phyloP scores from a whole-genome alignment of 2,329 filamentous ascomycete species.

The Cytospora leucostoma region DNA sequence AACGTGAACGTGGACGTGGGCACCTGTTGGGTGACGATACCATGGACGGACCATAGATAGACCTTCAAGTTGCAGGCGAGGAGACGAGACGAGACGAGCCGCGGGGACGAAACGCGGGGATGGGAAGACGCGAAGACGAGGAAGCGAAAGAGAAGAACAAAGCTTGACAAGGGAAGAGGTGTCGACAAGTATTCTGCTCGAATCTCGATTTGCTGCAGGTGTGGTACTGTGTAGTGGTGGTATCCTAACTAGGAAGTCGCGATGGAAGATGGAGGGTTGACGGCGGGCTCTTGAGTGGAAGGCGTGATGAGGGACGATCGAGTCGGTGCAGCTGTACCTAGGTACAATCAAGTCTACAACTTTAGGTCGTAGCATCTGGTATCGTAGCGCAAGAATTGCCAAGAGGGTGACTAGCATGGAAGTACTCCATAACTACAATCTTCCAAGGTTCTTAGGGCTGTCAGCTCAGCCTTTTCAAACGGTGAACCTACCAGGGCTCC shows the following conservation, averaged over 20 bases:
- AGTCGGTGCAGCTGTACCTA: not conserved
- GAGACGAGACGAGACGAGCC: not conserved
- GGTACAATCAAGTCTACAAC: too few species aligned
- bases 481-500: too few species aligned
- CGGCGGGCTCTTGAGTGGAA: not conserved
- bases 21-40: too few species aligned
- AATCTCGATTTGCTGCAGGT: constrained; percentile 16
- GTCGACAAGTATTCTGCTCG: not conserved
- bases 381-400: not conserved
- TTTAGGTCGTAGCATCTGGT: not conserved
- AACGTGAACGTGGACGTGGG: too few species aligned
- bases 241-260: constrained; percentile 4
- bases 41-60: too few species aligned
- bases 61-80: not conserved
- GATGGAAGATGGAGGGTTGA: constrained; percentile 1
- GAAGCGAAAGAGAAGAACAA: not conserved
- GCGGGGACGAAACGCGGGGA: too few species aligned
- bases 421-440: not conserved
- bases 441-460: not conserved
- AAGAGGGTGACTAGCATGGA: not conserved
- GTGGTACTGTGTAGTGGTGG: constrained; percentile 17
- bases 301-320: not conserved
- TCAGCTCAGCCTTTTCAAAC: not conserved
- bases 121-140: not conserved
- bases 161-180: too few species aligned